Evolutionary conservation across 768 basidiomycete species (phyloP), one percentile per base, ranked within the genome.

Genomic region (Sporobolomyces phaffii): DNA sequence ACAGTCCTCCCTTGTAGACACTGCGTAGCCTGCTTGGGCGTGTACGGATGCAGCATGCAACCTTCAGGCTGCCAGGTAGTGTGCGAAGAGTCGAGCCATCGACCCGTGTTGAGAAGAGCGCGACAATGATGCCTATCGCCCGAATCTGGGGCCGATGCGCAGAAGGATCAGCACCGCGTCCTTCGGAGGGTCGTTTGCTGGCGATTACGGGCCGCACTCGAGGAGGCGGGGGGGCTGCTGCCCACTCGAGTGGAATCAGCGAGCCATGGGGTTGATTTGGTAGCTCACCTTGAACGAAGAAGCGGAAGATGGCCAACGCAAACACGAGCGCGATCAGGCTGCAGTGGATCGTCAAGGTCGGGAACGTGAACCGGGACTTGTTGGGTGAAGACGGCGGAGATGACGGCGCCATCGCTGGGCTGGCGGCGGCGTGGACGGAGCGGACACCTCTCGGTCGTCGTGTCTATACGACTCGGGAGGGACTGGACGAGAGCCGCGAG

Each of bases 1-100:
- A 91, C 78, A 11, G 82, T 83, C 69, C 83, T 80, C 7, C 82
- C 81, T n/a, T 77, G 76, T 26, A 89, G 77, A 74, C 89, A 90
- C 18, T 75, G 73, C 11, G 79, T 75, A 33, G 81, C 81, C 57
- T 89, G 85, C 10, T 78, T 78, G 7, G 83, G 77, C 56, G 80
- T 80, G 76, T 91, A 90, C 36, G 79, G 74, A 76, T 87, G 79
- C 51, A 89, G 81, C 84, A 91, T 90, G 75, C 91, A 93, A 33
- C 91, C 90, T 66, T 90, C 84, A 4, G 91, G 91, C 76, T 96
- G 91, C 91, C 91, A 96, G 73, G 86, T 87, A 66, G 77, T 80
- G 75, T 82, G 81, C 44, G 76, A 78, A 29, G 78, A 76, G 75
- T 91, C 91, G 61, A 91, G 77, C 91, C 91, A 94, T 72, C 82